Base-by-base conservation (phyloP, 2,329 filamentous ascomycete species). In the Hirsutella thompsonii region DNA sequence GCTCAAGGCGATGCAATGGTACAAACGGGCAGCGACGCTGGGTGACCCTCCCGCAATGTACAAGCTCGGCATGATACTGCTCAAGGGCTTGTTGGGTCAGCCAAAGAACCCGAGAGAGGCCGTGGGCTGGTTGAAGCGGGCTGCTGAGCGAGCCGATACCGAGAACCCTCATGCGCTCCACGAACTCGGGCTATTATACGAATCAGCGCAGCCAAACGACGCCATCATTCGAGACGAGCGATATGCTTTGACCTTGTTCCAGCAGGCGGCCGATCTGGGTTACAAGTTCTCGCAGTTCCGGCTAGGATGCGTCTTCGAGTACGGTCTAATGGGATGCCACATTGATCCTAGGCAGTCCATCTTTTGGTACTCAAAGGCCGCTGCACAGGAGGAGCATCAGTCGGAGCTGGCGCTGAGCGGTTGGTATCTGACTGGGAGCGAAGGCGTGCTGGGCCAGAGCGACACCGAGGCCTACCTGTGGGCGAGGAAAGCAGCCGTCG, bases 381-480 rank as follows among this genome's bases (percentile, higher is more conserved):
- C 92, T 0, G 79, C 84, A 26, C 90, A 96, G 59, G 88, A 86
- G 46, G 92, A 98, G 64, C 92, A 96, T 57, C 88, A 95, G 59
- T 82, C 83, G 42, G 92, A 96, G 62, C 70, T 92, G 44, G 79
- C 85, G 0, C 70, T 92, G 18, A 84, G 79, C 52, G 85, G 85
- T n/a, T 92, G 89, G 89, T 98, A 98, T 58, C 67, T 98, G 36
- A 98, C 92, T 0, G 92, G 92, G 1, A 81, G 78, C 29, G 85
- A 93, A 41, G 85, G 85, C 1, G 85, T 96, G 8, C 65, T 98
- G 40, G 79, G 84, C 53, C 90, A 95, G 60, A 94, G 81, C 56
- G 92, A 98, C 52, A 93, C 86, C 0, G 92, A 98, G 59, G 92
- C 92, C 1, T 98, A 95, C 58, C 74, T 98, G 2, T 98, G 92